phyloP scores from a whole-genome alignment of 1,284 basidiomycete genomes.

The Trichosporon ovoides region DNA sequence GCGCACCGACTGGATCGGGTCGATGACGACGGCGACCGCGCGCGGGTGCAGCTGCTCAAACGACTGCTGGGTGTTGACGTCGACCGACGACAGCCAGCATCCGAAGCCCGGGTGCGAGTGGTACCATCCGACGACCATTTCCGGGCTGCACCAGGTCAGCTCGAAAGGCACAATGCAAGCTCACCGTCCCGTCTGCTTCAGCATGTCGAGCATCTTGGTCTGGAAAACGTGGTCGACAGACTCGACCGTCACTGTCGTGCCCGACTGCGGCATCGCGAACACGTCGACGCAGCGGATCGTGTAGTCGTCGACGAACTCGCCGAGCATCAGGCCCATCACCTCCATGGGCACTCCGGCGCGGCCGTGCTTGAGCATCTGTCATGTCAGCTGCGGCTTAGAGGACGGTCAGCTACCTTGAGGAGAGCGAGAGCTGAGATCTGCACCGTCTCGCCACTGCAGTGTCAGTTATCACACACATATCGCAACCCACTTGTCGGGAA shows the following conservation, averaged over 20 bases:
- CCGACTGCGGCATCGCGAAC: conserved; percentile 99
- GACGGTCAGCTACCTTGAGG: conserved; percentile 61
- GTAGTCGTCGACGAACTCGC: conserved; percentile 98
- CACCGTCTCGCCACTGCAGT: conserved; percentile 70
- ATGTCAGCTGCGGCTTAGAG: not conserved
- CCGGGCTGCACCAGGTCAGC: conserved; percentile 61
- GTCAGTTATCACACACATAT: not conserved
- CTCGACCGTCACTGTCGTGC: conserved; percentile 97
- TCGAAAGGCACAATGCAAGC: conserved; percentile 29
- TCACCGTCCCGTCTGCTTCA: conserved; percentile 96
- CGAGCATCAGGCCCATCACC: conserved; percentile 99
- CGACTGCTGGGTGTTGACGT: conserved; percentile 99
- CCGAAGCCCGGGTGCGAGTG: conserved; percentile 99
- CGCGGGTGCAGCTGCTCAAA: conserved; percentile 94
- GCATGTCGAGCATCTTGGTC: conserved; percentile 97
- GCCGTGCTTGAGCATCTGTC: conserved; percentile 97
- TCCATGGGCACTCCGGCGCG: conserved; percentile 99
- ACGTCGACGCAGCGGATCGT: conserved; percentile 92
- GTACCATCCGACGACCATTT: conserved; percentile 99
- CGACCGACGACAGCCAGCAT: conserved; percentile 97
- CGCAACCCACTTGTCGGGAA: conserved; percentile 48
- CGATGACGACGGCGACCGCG: conserved; percentile 95
- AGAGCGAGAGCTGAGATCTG: conserved; percentile 92
- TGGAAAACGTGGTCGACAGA: conserved; percentile 99
- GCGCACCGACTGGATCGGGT: conserved; percentile 98